Conservation (phyloP, 768 basidiomycete genomes). For the Tulasnella sp. region DNA sequence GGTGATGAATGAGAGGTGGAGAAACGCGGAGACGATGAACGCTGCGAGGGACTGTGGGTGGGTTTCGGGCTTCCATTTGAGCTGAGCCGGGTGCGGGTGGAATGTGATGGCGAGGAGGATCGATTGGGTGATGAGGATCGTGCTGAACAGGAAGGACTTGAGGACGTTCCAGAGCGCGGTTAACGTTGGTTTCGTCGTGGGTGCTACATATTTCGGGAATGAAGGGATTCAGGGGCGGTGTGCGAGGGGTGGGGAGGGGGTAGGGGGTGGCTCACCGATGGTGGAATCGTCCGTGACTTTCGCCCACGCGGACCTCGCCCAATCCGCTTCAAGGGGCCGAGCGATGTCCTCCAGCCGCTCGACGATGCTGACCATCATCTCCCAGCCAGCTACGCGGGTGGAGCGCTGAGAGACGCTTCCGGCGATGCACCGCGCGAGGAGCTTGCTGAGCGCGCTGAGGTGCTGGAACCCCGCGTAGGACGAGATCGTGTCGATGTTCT, state of each 20-base stretch:
- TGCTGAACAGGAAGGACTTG: conserved; percentile 67
- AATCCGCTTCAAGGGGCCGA: conserved; percentile 20
- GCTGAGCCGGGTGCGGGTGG: conserved; percentile 27
- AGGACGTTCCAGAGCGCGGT: conserved; percentile 42
- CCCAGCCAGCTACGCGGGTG: background rate
- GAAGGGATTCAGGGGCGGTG: background rate
- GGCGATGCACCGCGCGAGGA: background rate
- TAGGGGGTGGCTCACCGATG: conserved; percentile 19
- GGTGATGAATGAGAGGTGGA: conserved; percentile 62
- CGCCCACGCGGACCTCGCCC: conserved; percentile 24
- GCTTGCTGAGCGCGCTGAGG: background rate
- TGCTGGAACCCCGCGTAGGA: background rate
- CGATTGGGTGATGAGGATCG: conserved; percentile 55
- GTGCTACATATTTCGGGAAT: background rate
- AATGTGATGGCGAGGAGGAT: conserved; percentile 37
- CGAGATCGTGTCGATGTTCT: background rate
- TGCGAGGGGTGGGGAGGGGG: background rate
- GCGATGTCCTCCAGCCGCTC: conserved; percentile 19
- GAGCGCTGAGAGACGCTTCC: background rate
- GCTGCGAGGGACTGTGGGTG: conserved; percentile 34
- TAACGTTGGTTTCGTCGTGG: conserved; percentile 20
- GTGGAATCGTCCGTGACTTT: conserved; percentile 21
- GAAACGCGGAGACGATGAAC: conserved; percentile 44
- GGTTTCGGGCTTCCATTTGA: background rate
- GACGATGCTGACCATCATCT: conserved; percentile 17